These are phyloP conservation scores for Beauveria pseudobassiana DNA, from an alignment of 2,329 filamentous ascomycete genomes.

Conservation along the genomic window DNA sequence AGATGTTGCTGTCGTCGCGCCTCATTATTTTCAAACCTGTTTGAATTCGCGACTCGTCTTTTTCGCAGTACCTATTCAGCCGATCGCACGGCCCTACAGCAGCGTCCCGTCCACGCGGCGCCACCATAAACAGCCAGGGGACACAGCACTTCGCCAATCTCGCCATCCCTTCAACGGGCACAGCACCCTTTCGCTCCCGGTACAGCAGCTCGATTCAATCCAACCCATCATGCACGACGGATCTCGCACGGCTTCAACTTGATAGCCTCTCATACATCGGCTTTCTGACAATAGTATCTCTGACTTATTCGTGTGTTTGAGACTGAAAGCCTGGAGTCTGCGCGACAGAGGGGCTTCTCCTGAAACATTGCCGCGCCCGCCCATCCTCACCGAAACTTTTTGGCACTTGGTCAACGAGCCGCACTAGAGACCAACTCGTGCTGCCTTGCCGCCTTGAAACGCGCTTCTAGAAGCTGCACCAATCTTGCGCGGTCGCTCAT, in stretches of 20 bases:
- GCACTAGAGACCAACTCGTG: neutral
- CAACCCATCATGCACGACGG: slow-evolving; percentile 4
- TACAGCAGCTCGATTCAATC: neutral
- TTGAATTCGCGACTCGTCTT: neutral
- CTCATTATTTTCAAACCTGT: neutral
- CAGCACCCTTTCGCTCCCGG: neutral
- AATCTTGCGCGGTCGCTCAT: slow-evolving; percentile 17
- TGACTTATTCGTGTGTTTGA: neutral
- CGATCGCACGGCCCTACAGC: neutral
- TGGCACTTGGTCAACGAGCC: neutral
- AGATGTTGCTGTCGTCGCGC: neutral
- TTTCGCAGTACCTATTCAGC: neutral
- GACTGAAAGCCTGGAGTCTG: neutral
- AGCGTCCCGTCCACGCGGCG: neutral
- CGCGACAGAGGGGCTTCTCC: slow-evolving; percentile 10
- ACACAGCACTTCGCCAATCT: slow-evolving; percentile 1
- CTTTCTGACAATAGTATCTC: neutral
- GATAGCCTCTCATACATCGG: slow-evolving; percentile 1
- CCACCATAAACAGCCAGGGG: neutral
- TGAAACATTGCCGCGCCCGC: slow-evolving; percentile 9
- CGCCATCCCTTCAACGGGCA: neutral
- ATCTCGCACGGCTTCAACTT: neutral
- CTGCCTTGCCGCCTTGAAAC: slow-evolving; percentile 6
- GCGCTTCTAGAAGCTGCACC: slow-evolving; percentile 16
- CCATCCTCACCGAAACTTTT: slow-evolving; percentile 9